Evolutionary conservation across 1,139 yeast genomes (phyloP).

Genomic region (Candida sp.): DNA sequence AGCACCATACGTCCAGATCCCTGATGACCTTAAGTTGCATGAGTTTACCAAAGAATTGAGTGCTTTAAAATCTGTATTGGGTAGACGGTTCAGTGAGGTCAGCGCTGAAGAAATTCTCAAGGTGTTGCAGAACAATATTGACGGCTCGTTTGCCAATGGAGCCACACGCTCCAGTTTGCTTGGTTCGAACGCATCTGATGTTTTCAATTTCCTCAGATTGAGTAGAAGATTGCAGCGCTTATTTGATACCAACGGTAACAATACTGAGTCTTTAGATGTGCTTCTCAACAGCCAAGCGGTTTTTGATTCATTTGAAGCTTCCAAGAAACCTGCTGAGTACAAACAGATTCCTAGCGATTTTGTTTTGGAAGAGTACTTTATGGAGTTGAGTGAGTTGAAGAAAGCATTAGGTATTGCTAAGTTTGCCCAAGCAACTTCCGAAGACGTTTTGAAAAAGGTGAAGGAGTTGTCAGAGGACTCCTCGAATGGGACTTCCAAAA

Average conservation of each 20-base stretch:
- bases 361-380: conserved; percentile 35
- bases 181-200: conserved; percentile 20
- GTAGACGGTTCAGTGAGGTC: conserved; percentile 10
- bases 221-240: conserved; percentile 22
- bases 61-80: conserved; percentile 20
- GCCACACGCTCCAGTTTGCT: conserved; percentile 20
- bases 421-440: too few species aligned
- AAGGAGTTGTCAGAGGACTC: conserved; percentile 12
- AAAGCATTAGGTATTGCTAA: conserved; percentile 10
- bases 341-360: conserved; percentile 43
- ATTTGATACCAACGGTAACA: conserved; percentile 31
- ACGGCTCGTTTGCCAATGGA: conserved; percentile 18
- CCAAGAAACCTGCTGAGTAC: conserved; percentile 18
- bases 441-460: conserved; percentile 14
- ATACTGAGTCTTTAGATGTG: conserved; percentile 38
- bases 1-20: conserved; percentile 22
- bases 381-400: conserved; percentile 34
- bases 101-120: conserved; percentile 17
- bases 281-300: conserved; percentile 29
- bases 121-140: conserved; percentile 23
- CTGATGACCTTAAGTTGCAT: conserved; percentile 24
- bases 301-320: conserved; percentile 19
- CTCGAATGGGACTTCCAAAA: conserved; percentile 21
- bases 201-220: conserved; percentile 24
- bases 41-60: conserved; percentile 26